Evolutionary conservation across 2,329 filamentous ascomycete genomes (phyloP).

Genomic region (Fusarium keratoplasticum): DNA sequence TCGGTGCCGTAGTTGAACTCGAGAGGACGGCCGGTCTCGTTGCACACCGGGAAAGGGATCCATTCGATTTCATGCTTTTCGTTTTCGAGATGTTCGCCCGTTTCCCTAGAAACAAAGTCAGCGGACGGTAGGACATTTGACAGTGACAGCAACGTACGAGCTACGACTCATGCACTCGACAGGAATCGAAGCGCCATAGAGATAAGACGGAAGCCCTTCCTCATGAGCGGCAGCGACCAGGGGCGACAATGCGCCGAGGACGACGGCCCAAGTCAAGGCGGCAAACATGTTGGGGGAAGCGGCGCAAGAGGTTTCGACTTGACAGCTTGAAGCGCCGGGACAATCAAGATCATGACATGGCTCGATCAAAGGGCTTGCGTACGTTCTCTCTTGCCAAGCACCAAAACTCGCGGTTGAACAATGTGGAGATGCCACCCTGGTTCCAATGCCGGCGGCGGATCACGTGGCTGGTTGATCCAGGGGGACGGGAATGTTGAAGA

Average conservation of each 20-base stretch:
- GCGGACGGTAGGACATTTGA: neutral
- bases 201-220: conserved; percentile 68
- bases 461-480: conserved; percentile 34
- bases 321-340: conserved; percentile 21
- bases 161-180: conserved; percentile 81
- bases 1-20: conserved; percentile 89
- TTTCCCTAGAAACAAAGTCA: conserved; percentile 69
- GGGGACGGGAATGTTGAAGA: neutral
- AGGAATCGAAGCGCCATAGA: conserved; percentile 74
- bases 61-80: conserved; percentile 86
- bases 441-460: conserved; percentile 23
- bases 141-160: conserved; percentile 63
- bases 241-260: conserved; percentile 42
- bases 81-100: conserved; percentile 89
- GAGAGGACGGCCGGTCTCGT: conserved; percentile 85
- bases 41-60: conserved; percentile 89
- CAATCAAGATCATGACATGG: conserved; percentile 35
- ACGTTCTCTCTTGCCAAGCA: neutral
- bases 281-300: conserved; percentile 30
- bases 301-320: conserved; percentile 3
- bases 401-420: neutral
- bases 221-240: conserved; percentile 49
- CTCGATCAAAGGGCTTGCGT: neutral
- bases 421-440: conserved; percentile 45
- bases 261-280: conserved; percentile 25